Evolutionary conservation across 2,329 filamentous ascomycete genomes (phyloP), one percentile per base, ranked within the genome.

Genomic region (Scopulariopsis brevicaulis): DNA sequence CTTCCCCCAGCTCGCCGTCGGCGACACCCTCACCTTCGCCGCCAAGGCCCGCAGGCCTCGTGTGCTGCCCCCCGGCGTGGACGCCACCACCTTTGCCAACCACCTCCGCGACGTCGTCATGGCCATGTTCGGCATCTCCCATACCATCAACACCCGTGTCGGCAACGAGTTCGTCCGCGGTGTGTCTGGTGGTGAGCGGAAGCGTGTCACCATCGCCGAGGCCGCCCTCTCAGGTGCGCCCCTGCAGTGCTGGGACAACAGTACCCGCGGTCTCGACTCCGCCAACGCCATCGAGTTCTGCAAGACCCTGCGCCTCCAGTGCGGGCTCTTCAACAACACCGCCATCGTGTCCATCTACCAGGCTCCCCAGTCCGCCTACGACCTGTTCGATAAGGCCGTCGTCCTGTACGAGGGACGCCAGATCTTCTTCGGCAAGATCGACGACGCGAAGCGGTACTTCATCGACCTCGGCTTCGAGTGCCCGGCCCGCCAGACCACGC

Each of bases 1-100:
- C 71, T 92, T 92, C 66, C 87, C 88, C 14, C 81, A 85, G 72
- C 72, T 94, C 64, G 85, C 82, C 1, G 89, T 93, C 51, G 87
- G 87, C 56, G 86, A 93, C 65, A 94, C 89, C 1, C 77, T 93
- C 53, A 85, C 83, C 58, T 93, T 93, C 61, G 89, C 89, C 20
- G 87, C 89, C 4, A 77, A 82, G 20, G 86, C 88, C 6, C 79
- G 86, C 58, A 81, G 85, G 55, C 85, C 86, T 2, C 79, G 81
- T 50, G 65, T 79, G 35, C 76, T 85, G 2, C 85, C 85, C 4
- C 73, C 77, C 8, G 84, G 84, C 46, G 74, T 86, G 14, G 73
- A 74, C 62, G 74, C 73, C 61, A 69, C 74, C 56, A 72, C 74
- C 10, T 87, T 82, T 61, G 78, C 84, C 34, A 74, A 79, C 63